phyloP scores from a whole-genome alignment of 2,329 filamentous ascomycete genomes.

The Rutstroemia sp. region DNA sequence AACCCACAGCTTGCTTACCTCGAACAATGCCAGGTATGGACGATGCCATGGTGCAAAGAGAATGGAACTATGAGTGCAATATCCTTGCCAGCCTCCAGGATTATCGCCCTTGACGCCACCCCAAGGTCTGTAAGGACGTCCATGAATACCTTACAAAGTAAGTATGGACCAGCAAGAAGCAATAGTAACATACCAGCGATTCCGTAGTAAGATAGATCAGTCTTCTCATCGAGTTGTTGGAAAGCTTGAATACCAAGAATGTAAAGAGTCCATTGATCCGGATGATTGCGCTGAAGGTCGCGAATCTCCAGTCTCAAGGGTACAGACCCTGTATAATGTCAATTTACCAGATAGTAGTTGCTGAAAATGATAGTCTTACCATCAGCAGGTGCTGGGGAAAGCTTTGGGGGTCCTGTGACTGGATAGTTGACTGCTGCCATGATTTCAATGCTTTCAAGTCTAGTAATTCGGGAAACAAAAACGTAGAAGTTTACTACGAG shows the following conservation, averaged over 20 bases:
- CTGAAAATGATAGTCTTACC: slow-evolving; percentile 7
- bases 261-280: slow-evolving; percentile 69
- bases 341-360: background rate
- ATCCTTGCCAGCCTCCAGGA: slow-evolving; percentile 32
- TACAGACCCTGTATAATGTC: slow-evolving; percentile 15
- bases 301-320: slow-evolving; percentile 58
- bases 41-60: slow-evolving; percentile 81
- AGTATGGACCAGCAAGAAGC: slow-evolving; percentile 27
- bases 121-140: slow-evolving; percentile 58
- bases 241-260: slow-evolving; percentile 61
- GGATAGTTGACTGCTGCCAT: slow-evolving; percentile 19
- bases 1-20: slow-evolving; percentile 34
- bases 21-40: slow-evolving; percentile 61
- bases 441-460: background rate
- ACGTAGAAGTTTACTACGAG: background rate
- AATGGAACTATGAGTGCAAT: slow-evolving; percentile 69
- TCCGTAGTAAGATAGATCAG: slow-evolving; percentile 68
- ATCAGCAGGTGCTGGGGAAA: slow-evolving; percentile 14
- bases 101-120: slow-evolving; percentile 41
- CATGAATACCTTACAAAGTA: slow-evolving; percentile 57
- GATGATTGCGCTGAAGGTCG: slow-evolving; percentile 49
- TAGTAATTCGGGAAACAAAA: background rate
- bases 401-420: slow-evolving; percentile 15
- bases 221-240: slow-evolving; percentile 61
- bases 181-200: slow-evolving; percentile 51